A percentile compares a stretch with the other conserved stretches of the same genome.
These are phyloP conservation scores for Cetraspora pellucida DNA, from an alignment of 192 early-diverging fungal genomes.

Conservation along the genomic window DNA sequence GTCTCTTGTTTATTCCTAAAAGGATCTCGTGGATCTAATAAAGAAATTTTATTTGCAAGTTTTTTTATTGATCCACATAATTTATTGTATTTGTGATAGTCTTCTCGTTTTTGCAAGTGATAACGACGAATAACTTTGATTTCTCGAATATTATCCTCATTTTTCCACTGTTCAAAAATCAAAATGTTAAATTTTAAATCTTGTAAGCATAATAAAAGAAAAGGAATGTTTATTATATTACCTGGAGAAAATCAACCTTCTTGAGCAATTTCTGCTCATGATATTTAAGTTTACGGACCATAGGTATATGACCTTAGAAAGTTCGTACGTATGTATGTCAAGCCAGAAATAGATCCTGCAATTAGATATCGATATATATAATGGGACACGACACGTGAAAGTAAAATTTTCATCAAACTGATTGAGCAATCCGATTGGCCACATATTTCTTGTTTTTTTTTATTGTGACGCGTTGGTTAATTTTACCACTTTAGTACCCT, in stretches of 20 bases:
- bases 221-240: slow-evolving; percentile 5
- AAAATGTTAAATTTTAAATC: not conserved
- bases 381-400: no score
- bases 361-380: no score
- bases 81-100: slow-evolving; percentile 89
- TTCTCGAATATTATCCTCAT: slow-evolving; percentile 80
- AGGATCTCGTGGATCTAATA: slow-evolving; percentile 85
- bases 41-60: slow-evolving; percentile 80
- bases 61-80: slow-evolving; percentile 80
- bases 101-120: slow-evolving; percentile 86
- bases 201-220: not conserved
- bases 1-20: slow-evolving; percentile 73
- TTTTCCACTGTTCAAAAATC: slow-evolving; percentile 68
- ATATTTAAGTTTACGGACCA: slow-evolving; percentile 78
- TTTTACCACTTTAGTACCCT: no score
- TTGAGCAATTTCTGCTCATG: slow-evolving; percentile 95
- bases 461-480: no score
- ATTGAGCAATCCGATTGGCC: no score
- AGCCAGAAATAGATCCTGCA: no score
- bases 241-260: slow-evolving; percentile 91
- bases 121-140: slow-evolving; percentile 87
- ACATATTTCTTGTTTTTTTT: no score
- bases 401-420: no score
- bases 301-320: no score
- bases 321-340: no score